Base-by-base conservation (phyloP, 768 basidiomycete species). In the Boletus coccyginus region DNA sequence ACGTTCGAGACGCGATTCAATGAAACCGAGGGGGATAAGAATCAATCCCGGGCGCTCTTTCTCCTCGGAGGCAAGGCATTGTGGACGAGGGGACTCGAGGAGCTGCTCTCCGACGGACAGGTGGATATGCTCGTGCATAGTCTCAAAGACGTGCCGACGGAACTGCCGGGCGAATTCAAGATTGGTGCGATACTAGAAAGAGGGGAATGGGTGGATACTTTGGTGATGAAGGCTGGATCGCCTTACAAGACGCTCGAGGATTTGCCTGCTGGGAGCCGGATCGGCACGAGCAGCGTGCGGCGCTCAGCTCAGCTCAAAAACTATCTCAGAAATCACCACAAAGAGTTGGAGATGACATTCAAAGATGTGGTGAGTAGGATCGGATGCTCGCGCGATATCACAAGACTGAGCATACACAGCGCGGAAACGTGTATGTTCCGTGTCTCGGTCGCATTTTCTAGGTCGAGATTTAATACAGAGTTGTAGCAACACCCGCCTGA, bases 81-180 rank as follows among this genome's bases (percentile, higher is more conserved):
- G 31, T 99, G 97, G 97, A 99, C 97, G 38, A 91, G 93, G 64
- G 96, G 98, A 64, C 85, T 99, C 52, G 97, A 99, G 69, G 88
- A 90, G 19, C 86, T 85, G 43, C 75, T 99, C 57, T 78, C 84
- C 52, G 79, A 86, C 43, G 74, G 80, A 32, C 75, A 79, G 13
- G 88, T 95, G 47, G 97, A 99, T 70, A 85, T 98, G 80, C 83
- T 99, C 64, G 86, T 98, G 19, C 96, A 99, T 74, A 86, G 82
- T 36, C 77, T 92, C 63, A 99, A 99, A 72, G 97, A 98, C 70
- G 84, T 98, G 33, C 96, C 96, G 5, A 98, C 96, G 2, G 77
- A 77, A 7, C 77, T 99, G 32, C 92, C 93, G 0, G 82, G 83
- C 0, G 92, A 92, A 5, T 98, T 92, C 71, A 80, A 86, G 64